Base-by-base conservation (phyloP, 1,139 yeast species). In the Blastobotrys serpentis region DNA sequence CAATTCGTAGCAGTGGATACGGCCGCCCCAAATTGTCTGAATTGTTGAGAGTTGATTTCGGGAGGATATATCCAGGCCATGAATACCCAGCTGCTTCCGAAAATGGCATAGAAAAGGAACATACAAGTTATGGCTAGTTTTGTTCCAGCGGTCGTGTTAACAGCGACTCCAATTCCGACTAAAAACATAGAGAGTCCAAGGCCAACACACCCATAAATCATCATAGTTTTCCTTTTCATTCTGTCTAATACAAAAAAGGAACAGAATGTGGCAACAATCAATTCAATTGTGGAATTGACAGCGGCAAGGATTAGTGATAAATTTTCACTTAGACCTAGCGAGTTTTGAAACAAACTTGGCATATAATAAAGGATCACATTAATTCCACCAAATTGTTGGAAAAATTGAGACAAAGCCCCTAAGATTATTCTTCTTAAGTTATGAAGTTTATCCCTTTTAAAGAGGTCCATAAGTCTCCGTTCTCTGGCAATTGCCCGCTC, bases 1-100 rank as follows among this genome's bases (percentile, higher is more conserved):
- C 78, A 75, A 52, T 62, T 59, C 61, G 77, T 77, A 43, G 80
- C 71, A 6, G 83, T 76, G 51, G 79, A 71, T 30, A 78, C 68
- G 19, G 83, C 76, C 67, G 61, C 60, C 70, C 81, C 63, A 63
- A 69, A 46, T 47, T 80, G 71, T 62, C 82, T 72, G 63, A 76
- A 79, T 63, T 79, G 69, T 40, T 77, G 70, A 51, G 78, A 75
- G 76, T 78, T 73, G 50, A 79, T 71, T 30, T 56, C 59, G 1
- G 57, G 53, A 16, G 59, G 58, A 16, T 55, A 55, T 18, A 52
- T 22, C 57, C 61, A 60, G 10, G 23, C 10, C 10, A 13, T 8
- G 40, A 36, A 36, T 7, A 18, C 19, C 40, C 40, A 36, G 3
- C 36, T 16, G 25, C 14, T 13, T 6, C 63, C 63, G 17, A 59